phyloP scores from a whole-genome alignment of 2,329 filamentous ascomycete species.

The Paecilomyces niveus region DNA sequence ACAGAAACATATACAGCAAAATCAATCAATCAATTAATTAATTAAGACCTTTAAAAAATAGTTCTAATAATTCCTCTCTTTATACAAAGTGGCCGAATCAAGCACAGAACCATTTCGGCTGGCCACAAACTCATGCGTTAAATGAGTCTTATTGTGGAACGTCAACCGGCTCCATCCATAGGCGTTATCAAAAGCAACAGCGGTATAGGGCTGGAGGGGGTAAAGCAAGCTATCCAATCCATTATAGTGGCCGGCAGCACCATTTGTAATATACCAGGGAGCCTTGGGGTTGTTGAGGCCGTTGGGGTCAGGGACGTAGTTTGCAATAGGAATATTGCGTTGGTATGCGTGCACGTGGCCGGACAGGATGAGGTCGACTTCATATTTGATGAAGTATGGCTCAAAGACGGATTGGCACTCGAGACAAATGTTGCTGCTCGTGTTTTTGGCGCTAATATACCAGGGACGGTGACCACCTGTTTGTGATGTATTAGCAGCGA shows the following conservation, averaged over 20 bases:
- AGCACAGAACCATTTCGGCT: conserved; percentile 4
- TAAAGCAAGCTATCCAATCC: conserved; percentile 17
- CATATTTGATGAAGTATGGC: conserved; percentile 44
- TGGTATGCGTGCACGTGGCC: conserved; percentile 52
- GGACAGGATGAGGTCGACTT: conserved; percentile 47
- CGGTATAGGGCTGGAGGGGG: conserved; percentile 17
- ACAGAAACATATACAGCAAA: too few relatives aligned
- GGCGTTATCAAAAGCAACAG: conserved; percentile 20
- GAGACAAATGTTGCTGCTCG: conserved; percentile 21
- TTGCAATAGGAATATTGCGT: conserved; percentile 35
- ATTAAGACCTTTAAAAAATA: too few relatives aligned
- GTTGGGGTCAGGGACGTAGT: conserved; percentile 4
- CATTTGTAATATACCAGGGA: conserved; percentile 22
- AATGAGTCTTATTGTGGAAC: conserved; percentile 35
- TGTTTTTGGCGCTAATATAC: conserved; percentile 6
- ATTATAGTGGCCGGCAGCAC: conserved; percentile 22
- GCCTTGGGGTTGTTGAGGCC: conserved; percentile 16
- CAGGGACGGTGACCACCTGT: conserved; percentile 17
- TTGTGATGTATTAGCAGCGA: background rate
- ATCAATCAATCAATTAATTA: too few relatives aligned
- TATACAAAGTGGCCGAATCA: conserved; percentile 6
- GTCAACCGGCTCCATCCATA: conserved; percentile 34
- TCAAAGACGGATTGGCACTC: conserved; percentile 45
- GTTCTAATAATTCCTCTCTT: conserved; percentile 1
- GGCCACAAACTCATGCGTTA: conserved; percentile 32